phyloP scores from a whole-genome alignment of 169 alveolate genomes.

The Eimeria praecox region DNA sequence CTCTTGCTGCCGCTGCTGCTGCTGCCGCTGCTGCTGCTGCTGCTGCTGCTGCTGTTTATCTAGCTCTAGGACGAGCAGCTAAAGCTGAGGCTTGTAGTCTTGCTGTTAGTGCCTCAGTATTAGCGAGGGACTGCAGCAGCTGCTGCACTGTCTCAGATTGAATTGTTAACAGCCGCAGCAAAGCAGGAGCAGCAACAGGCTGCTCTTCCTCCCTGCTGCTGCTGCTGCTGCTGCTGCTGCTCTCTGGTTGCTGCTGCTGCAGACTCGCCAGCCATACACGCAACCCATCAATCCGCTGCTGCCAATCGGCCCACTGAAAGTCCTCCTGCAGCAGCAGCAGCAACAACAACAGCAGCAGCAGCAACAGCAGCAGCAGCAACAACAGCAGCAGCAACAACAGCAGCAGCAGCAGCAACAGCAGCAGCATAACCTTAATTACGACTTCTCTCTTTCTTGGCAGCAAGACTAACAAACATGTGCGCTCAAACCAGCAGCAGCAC shows the following conservation, averaged over 20 bases:
- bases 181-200: constrained; percentile 18
- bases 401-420: constrained; percentile 38
- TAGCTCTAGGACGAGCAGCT: too few species aligned
- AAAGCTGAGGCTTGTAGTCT: too few species aligned
- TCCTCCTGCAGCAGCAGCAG: constrained; percentile 64
- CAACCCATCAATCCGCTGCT: constrained; percentile 69
- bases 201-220: constrained; percentile 43
- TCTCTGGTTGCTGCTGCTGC: constrained; percentile 19
- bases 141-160: constrained; percentile 71
- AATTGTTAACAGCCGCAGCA: constrained; percentile 39
- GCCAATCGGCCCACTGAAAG: constrained; percentile 77
- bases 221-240: constrained; percentile 13
- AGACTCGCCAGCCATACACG: constrained; percentile 73
- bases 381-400: too few species aligned
- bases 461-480: too few species aligned
- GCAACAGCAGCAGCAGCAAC: background rate
- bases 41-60: too few species aligned
- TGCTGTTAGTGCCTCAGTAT: constrained; percentile 44
- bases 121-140: constrained; percentile 46
- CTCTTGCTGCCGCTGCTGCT: too few species aligned
- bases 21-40: too few species aligned
- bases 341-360: constrained; percentile 60
- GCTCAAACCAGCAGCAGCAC: constrained; percentile 55
- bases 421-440: too few species aligned
- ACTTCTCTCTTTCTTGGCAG: too few species aligned